Base-by-base conservation (phyloP, 1,284 basidiomycete genomes). In the Leccinum pseudoinsigne region DNA sequence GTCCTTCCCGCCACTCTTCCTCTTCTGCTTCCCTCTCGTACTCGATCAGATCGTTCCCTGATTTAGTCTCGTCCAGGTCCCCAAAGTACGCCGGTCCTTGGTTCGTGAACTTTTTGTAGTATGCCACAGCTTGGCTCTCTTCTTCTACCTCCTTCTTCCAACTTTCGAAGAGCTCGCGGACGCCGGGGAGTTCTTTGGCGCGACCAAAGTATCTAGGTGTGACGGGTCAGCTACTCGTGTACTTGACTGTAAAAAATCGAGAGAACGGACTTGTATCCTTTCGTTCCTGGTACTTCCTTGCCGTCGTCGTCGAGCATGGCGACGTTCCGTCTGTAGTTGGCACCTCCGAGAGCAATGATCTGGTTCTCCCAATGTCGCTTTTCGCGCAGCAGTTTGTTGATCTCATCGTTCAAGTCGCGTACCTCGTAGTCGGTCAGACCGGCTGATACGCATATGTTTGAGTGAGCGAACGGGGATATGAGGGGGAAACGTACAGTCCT, bases 281-380 rank as follows among this genome's bases (percentile, higher is more conserved):
- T 92, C n/a, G 93, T 97, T 0, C 95, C 95, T 0, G 95, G 95
- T 0, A 98, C 94, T 76, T 97, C 95, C 73, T 93, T 93, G 16
- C 95, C 94, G 69, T 96, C 95, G 67, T 96, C 95, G 72, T 98
- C 92, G 67, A 93, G 72, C 92, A 97, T 97, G 57, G 90, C 88
- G 5, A 93, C 89, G 72, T 93, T 96, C 58, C 96, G 82, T 72
- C 93, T 85, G 74, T 98, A 99, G 73, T 99, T 99, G 28, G 97
- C 97, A 63, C 97, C 97, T 59, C 97, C 97, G 1, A 99, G 81
- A 14, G 90, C 88, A 23, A 98, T 88, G 59, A 98, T 98, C 76
- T 98, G 96, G 69, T 94, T 95, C 81, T 98, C 97, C 94, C 95
- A 99, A 76, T 97, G 94, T 38, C 90, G 79, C 78, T 98, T 98